A percentile compares a stretch with the other conserved stretches of the same genome.
Conservation (phyloP, 306 rosid genomes). For the Herpetospermum pedunculosum region DNA sequence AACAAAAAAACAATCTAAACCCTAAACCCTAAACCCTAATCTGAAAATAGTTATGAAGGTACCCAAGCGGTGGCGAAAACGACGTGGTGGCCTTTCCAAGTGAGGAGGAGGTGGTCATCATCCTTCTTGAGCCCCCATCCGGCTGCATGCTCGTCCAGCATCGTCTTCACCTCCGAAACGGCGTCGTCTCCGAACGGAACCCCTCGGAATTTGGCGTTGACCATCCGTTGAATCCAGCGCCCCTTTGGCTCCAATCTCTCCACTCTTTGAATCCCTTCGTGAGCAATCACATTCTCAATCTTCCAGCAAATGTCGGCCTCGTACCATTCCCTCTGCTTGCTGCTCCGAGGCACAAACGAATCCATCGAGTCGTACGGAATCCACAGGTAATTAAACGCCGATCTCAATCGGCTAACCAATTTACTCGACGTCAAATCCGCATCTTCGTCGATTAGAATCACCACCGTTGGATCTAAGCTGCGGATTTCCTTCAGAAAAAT, state of each 20-base stretch:
- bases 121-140: constrained; percentile 98
- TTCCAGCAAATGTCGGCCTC: constrained; percentile 80
- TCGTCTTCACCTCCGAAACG: constrained; percentile 52
- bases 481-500: constrained; percentile 57
- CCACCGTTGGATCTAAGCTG: constrained; percentile 54
- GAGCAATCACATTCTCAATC: constrained; percentile 75
- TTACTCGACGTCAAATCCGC: constrained; percentile 63
- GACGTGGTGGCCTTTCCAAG: constrained; percentile 97
- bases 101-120: constrained; percentile 61
- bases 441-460: constrained; percentile 68
- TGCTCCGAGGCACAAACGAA: constrained; percentile 56
- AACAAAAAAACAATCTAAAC: neutral
- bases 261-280: constrained; percentile 69
- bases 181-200: constrained; percentile 50
- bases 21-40: neutral
- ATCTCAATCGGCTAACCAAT: constrained; percentile 46
- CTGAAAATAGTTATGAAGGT: constrained; percentile 18
- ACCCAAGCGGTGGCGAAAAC: constrained; percentile 85
- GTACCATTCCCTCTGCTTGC: constrained; percentile 81
- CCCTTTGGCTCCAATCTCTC: constrained; percentile 50
- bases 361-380: constrained; percentile 85
- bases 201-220: constrained; percentile 41
- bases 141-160: constrained; percentile 92
- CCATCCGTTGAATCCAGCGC: constrained; percentile 70
- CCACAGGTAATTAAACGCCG: constrained; percentile 88